Percentiles rank a stretch among this genome's conserved stretches.
These are phyloP conservation scores for Pseudocercospora fijiensis DNA, from an alignment of 2,329 filamentous ascomycete genomes.

Conservation along the genomic window DNA sequence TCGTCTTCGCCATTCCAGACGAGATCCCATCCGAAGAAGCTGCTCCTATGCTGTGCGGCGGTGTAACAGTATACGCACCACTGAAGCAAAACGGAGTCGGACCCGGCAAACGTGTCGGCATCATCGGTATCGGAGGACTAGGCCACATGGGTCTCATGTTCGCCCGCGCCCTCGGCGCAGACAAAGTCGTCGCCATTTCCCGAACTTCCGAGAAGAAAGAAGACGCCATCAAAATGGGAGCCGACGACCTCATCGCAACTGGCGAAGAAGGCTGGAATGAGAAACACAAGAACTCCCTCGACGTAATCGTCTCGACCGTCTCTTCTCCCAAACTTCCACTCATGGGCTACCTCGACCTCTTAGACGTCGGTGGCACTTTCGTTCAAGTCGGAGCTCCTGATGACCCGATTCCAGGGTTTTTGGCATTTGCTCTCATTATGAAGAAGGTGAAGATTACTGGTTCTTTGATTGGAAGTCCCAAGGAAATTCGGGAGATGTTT, in stretches of 20 bases:
- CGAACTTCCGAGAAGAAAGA: conserved; percentile 59
- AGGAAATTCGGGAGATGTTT: conserved; percentile 62
- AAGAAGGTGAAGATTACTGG: conserved; percentile 53
- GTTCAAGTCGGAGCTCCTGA: conserved; percentile 68
- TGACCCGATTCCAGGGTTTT: conserved; percentile 53
- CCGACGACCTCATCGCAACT: conserved; percentile 58
- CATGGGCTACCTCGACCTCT: conserved; percentile 58
- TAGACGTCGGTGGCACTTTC: conserved; percentile 61
- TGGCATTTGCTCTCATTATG: conserved; percentile 58
- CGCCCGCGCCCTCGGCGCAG: conserved; percentile 67
- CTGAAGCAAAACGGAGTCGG: conserved; percentile 66
- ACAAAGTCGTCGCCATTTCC: conserved; percentile 66
- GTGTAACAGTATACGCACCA: conserved; percentile 71
- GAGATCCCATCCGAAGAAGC: conserved; percentile 50
- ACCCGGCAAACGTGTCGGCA: conserved; percentile 67
- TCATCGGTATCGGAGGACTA: conserved; percentile 66
- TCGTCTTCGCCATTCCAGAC: conserved; percentile 57
- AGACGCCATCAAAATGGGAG: conserved; percentile 63
- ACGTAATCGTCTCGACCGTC: conserved; percentile 61
- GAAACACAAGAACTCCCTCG: conserved; percentile 53
- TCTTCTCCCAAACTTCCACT: conserved; percentile 63
- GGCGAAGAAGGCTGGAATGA: conserved; percentile 60
- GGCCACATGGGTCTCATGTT: conserved; percentile 68
- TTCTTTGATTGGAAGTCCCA: conserved; percentile 52
- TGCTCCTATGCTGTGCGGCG: conserved; percentile 73